Evolutionary conservation across 1,139 yeast species (phyloP).

Genomic region (Taiozyma sp.): DNA sequence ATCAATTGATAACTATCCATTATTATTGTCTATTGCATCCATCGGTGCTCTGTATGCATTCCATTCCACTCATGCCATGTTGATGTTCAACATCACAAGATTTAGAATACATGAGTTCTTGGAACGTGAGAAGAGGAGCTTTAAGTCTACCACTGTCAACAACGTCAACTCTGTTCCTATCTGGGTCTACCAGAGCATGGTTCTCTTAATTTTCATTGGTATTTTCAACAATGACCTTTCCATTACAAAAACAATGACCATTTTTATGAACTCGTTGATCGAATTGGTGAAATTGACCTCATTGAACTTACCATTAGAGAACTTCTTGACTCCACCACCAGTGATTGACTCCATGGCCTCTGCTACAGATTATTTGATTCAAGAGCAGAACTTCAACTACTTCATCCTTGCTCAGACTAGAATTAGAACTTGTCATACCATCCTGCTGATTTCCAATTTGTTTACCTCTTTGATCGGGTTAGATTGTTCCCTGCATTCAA

Average conservation of each 20-base stretch:
- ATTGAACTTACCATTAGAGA: constrained; percentile 65
- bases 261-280: constrained; percentile 73
- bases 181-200: constrained; percentile 84
- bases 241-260: constrained; percentile 66
- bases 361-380: constrained; percentile 32
- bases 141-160: constrained; percentile 29
- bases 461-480: constrained; percentile 66
- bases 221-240: constrained; percentile 72
- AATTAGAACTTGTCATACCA: constrained; percentile 78
- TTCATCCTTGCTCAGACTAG: constrained; percentile 79
- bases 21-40: constrained; percentile 78
- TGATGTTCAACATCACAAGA: constrained; percentile 73
- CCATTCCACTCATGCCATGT: constrained; percentile 71
- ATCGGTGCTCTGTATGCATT: constrained; percentile 85
- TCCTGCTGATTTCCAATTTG: constrained; percentile 66
- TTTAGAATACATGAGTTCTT: constrained; percentile 71
- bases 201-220: constrained; percentile 75
- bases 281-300: constrained; percentile 75
- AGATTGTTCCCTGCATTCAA: constrained; percentile 48
- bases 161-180: constrained; percentile 57
- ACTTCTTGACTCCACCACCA: constrained; percentile 54
- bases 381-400: constrained; percentile 57
- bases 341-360: constrained; percentile 27
- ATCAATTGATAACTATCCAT: constrained; percentile 60
- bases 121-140: constrained; percentile 51